Evolutionary conservation across 2,329 filamentous ascomycete genomes (phyloP), one percentile per base, ranked within the genome.

Genomic region (Fusarium transvaalense): DNA sequence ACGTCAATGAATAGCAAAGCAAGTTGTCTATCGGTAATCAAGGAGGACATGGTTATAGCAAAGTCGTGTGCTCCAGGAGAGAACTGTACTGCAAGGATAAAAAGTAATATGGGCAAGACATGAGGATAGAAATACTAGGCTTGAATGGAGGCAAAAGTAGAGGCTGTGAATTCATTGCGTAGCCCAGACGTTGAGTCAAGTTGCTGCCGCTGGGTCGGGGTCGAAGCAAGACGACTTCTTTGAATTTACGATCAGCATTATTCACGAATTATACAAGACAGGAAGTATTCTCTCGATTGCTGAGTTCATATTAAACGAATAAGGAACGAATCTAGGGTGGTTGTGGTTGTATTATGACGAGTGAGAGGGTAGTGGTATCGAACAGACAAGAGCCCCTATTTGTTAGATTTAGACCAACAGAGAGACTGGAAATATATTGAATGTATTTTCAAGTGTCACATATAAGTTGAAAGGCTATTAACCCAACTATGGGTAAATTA

Each of bases 201-300:
- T 19, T 37, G 19, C 25, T 19, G 42, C 31, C 15, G 3, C 10
- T 13, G 4, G 13, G 9, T 15, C 5, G 15, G 12, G n/a, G 14
- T 21, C 17, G 10, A 17, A 25, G 48, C 8, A 17, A 3, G 17
- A 15, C 3, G 19, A 21, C n/a, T 14, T 1, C 17, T 66, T 66
- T 69, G 66, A 64, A 48, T 66, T 61, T 66, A 19, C 12, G 19
- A 8, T 14, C 5, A 1, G 17, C 13, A 21, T 10, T n/a, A 1
- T 29, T 2, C 39, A 9, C 9, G 4, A 5, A 38, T 23, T 43
- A n/a, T 17, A 2, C 17, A 6, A n/a, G 37, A 23, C 3, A 1
- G 5, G 1, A 3, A 7, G 14, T 9, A 2, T 4, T 12, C 15
- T 4, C 6, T 12, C 6, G 12, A 27, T 0, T 3, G 7, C 12